phyloP scores from a whole-genome alignment of 805 yeast genomes.

The Lachancea sp. region DNA sequence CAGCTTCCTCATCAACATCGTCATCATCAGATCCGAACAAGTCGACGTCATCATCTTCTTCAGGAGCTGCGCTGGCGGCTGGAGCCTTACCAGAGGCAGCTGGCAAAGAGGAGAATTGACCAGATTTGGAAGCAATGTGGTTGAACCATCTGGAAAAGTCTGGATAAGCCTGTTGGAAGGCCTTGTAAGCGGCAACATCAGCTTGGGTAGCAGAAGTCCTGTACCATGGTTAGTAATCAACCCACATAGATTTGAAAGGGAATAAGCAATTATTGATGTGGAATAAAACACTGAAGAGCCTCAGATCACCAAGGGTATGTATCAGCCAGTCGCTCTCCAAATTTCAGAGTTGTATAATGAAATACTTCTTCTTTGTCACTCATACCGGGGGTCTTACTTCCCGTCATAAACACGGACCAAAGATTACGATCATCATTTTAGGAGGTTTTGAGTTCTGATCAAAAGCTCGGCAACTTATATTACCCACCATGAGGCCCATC shows the following conservation, averaged over 20 bases:
- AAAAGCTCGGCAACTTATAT: no score
- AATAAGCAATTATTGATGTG: no score
- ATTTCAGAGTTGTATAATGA: constrained; percentile 13
- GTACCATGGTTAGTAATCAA: constrained; percentile 9
- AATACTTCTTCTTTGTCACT: constrained; percentile 54
- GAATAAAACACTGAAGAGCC: background rate
- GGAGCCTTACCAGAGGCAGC: constrained; percentile 56
- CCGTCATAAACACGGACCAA: constrained; percentile 97
- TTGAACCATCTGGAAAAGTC: constrained; percentile 97
- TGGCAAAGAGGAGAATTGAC: constrained; percentile 75
- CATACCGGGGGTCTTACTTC: constrained; percentile 95
- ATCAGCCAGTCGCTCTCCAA: background rate
- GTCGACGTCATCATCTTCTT: constrained; percentile 73
- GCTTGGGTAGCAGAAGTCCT: constrained; percentile 92
- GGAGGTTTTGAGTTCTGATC: background rate
- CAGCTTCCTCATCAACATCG: constrained; percentile 96
- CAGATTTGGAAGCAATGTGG: constrained; percentile 92
- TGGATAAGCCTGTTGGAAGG: constrained; percentile 89
- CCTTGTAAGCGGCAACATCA: constrained; percentile 89
- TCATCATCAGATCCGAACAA: constrained; percentile 82
- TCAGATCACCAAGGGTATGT: background rate
- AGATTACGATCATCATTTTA: constrained; percentile 58
- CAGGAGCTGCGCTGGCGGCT: constrained; percentile 55
- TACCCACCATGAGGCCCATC: no score
- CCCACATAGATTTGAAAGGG: no score